These are phyloP conservation scores for Trichothecium sympodiale DNA, from an alignment of 2,329 filamentous ascomycete genomes.

Conservation along the genomic window DNA sequence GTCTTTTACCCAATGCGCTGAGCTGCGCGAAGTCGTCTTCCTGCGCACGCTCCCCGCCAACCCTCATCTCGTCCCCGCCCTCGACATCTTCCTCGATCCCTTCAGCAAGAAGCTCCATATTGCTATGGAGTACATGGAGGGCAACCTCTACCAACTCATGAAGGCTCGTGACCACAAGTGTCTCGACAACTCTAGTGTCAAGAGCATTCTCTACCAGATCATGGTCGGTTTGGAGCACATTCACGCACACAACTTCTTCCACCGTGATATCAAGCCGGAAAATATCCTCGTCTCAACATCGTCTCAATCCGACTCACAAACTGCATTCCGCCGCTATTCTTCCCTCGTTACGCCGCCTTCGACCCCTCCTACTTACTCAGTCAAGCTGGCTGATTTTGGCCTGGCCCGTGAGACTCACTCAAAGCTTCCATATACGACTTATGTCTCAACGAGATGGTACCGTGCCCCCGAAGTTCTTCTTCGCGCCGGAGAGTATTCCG, in stretches of 20 bases:
- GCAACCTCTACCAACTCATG: conserved; percentile 97
- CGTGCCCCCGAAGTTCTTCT: conserved; percentile 90
- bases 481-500: conserved; percentile 90
- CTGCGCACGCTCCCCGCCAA: conserved; percentile 79
- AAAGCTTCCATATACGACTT: conserved; percentile 92
- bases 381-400: conserved; percentile 98
- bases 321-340: conserved; percentile 87
- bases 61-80: conserved; percentile 85
- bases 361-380: conserved; percentile 84
- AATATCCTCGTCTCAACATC: conserved; percentile 97
- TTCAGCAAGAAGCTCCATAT: conserved; percentile 96
- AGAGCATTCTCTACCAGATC: conserved; percentile 97
- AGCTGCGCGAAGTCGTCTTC: conserved; percentile 95
- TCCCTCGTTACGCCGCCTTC: conserved; percentile 88
- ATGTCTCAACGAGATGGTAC: conserved; percentile 97
- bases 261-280: conserved; percentile 97
- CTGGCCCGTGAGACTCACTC: conserved; percentile 96
- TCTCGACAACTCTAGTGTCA: conserved; percentile 81
- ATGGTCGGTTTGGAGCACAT: conserved; percentile 94
- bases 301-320: conserved; percentile 67
- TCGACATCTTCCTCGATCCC: conserved; percentile 97
- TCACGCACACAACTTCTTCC: conserved; percentile 93
- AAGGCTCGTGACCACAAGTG: conserved; percentile 94
- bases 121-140: conserved; percentile 99
- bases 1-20: conserved; percentile 78